Conservation (phyloP, 1,284 basidiomycete species). For the Trichosporon faecale region DNA sequence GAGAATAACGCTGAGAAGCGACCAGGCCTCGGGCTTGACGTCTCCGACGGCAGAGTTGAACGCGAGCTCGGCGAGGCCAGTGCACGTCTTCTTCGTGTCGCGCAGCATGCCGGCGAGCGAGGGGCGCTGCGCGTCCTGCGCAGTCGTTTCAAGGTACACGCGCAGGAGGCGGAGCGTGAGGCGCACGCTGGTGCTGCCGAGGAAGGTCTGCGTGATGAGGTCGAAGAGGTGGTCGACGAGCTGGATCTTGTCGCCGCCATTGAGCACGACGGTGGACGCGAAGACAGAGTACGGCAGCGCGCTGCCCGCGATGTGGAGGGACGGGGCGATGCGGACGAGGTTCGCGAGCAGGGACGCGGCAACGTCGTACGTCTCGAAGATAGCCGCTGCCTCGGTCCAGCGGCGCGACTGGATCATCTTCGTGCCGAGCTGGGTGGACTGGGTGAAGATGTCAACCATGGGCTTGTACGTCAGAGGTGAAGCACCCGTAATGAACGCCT, state of each 20-base stretch:
- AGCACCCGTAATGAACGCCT: slow-evolving; percentile 37
- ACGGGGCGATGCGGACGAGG: slow-evolving; percentile 32
- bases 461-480: slow-evolving; percentile 45
- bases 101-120: slow-evolving; percentile 44
- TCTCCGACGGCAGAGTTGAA: slow-evolving; percentile 30
- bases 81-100: slow-evolving; percentile 31
- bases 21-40: slow-evolving; percentile 74
- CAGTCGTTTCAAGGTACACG: slow-evolving; percentile 37
- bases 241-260: slow-evolving; percentile 31
- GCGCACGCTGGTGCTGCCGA: slow-evolving; percentile 28
- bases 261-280: slow-evolving; percentile 24
- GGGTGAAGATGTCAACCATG: slow-evolving; percentile 39
- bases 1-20: slow-evolving; percentile 74
- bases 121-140: slow-evolving; percentile 30
- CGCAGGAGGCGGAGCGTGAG: slow-evolving; percentile 32
- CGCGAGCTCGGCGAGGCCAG: slow-evolving; percentile 25
- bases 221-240: slow-evolving; percentile 41
- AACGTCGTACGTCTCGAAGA: slow-evolving; percentile 34
- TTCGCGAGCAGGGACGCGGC: slow-evolving; percentile 33
- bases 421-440: slow-evolving; percentile 29
- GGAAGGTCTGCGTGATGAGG: slow-evolving; percentile 28
- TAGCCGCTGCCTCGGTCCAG: slow-evolving; percentile 31
- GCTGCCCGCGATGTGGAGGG: slow-evolving; percentile 21
- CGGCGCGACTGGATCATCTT: slow-evolving; percentile 30
- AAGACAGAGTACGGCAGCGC: slow-evolving; percentile 37